These are phyloP conservation scores for Aspergillus conjunctus DNA, from an alignment of 495 filamentous ascomycete genomes.

Conservation along the genomic window DNA sequence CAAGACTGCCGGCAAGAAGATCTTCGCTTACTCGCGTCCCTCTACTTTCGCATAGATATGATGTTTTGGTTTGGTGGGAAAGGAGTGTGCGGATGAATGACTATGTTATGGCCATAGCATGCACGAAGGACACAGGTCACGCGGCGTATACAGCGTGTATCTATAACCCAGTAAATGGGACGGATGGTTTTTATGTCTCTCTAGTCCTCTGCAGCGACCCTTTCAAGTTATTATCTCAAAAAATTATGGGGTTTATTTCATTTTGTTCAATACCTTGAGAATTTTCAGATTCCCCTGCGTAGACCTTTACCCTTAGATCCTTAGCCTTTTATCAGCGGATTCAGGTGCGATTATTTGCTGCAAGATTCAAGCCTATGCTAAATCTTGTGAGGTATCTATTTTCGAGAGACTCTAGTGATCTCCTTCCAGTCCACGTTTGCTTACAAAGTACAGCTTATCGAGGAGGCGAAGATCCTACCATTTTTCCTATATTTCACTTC, in stretches of 20 bases:
- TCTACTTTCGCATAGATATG: conserved; percentile 75
- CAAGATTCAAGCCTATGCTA: too few species aligned
- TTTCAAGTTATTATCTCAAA: conserved; percentile 46
- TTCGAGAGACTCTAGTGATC: too few species aligned
- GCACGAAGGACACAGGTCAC: conserved; percentile 48
- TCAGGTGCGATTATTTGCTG: too few species aligned
- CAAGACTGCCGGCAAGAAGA: conserved; percentile 76
- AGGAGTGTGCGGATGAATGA: conserved; percentile 53
- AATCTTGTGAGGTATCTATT: too few species aligned
- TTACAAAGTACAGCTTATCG: too few species aligned
- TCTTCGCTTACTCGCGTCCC: conserved; percentile 89
- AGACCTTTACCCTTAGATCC: not conserved
- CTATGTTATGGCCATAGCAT: conserved; percentile 53
- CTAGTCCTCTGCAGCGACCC: conserved; percentile 51
- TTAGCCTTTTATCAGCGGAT: too few species aligned
- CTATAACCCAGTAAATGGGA: conserved; percentile 39
- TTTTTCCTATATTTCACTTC: too few species aligned
- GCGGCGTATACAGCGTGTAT: conserved; percentile 43
- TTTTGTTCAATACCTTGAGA: conserved; percentile 17
- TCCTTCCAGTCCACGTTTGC: too few species aligned
- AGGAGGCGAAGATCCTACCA: too few species aligned
- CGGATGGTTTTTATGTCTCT: conserved; percentile 47
- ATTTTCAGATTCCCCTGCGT: conserved; percentile 8
- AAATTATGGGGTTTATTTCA: conserved; percentile 44
- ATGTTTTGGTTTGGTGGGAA: conserved; percentile 40